Percentiles rank a stretch among this genome's conserved stretches.
Conservation (phyloP, 2,329 filamentous ascomycete species). For the Botrytis cinerea region DNA sequence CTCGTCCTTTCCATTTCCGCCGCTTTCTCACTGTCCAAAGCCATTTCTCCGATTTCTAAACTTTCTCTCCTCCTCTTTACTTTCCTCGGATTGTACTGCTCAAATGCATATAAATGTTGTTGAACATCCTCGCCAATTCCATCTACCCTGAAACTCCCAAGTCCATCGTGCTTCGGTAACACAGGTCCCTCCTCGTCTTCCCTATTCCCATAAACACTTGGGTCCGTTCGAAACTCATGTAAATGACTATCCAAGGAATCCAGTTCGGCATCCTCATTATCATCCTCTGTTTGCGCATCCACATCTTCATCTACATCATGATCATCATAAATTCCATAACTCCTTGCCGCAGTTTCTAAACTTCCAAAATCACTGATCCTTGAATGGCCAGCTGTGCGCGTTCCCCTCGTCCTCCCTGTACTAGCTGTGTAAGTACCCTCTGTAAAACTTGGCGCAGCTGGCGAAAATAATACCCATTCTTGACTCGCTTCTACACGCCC, state of each 20-base stretch:
- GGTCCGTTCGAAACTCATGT: conserved; percentile 75
- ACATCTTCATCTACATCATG: conserved; percentile 50
- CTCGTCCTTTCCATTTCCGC: conserved; percentile 74
- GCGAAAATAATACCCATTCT: conserved; percentile 96
- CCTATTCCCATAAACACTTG: conserved; percentile 39
- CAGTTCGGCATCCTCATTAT: conserved; percentile 73
- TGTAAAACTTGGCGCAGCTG: conserved; percentile 65
- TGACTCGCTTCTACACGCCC: conserved; percentile 68
- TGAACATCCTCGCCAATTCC: conserved; percentile 62
- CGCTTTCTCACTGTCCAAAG: conserved; percentile 55
- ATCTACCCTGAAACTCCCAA: conserved; percentile 79
- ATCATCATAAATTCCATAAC: conserved; percentile 57
- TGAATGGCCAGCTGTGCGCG: conserved; percentile 68
- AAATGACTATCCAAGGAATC: conserved; percentile 93
- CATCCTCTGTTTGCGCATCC: conserved; percentile 55
- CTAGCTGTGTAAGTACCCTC: conserved; percentile 68
- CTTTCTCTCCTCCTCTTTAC: conserved; percentile 57
- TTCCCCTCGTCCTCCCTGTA: conserved; percentile 59
- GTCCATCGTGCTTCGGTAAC: conserved; percentile 87
- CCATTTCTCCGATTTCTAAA: conserved; percentile 52
- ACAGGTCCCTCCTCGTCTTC: conserved; percentile 53
- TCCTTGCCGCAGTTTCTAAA: conserved; percentile 67
- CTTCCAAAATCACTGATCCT: conserved; percentile 80
- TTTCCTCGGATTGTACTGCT: conserved; percentile 76
- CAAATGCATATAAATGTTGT: conserved; percentile 86